Evolutionary conservation across 345 rosid genomes (phyloP).

Genomic region (Hibiscus mutabilis): DNA sequence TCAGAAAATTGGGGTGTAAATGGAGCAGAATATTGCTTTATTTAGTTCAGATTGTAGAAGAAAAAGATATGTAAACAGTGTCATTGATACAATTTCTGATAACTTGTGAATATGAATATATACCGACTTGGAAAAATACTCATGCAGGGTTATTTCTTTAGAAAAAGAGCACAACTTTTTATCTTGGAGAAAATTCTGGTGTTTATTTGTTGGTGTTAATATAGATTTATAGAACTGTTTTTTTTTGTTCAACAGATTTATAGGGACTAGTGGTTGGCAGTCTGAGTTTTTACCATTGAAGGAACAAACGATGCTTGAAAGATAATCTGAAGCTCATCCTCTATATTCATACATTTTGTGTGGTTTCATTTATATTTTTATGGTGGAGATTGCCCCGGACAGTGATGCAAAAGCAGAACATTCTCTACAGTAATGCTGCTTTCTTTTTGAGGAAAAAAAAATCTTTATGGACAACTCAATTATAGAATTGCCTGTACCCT

Average conservation of each 20-base stretch:
- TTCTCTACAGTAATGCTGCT: constrained; percentile 21
- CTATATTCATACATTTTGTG: background rate
- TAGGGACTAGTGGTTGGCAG: background rate
- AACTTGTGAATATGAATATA: no score
- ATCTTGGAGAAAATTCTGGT: background rate
- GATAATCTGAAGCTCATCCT: background rate
- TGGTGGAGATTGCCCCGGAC: constrained; percentile 8
- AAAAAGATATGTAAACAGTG: background rate
- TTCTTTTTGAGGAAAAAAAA: constrained; percentile 21
- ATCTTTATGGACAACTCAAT: constrained; percentile 14
- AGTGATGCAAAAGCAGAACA: constrained; percentile 33
- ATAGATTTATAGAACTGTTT: no score
- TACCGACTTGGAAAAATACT: no score
- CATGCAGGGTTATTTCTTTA: background rate
- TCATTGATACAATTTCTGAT: no score
- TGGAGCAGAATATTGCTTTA: background rate
- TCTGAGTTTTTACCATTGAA: background rate
- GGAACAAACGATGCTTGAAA: background rate
- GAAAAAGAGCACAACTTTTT: background rate
- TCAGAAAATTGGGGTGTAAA: background rate
- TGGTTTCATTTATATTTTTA: background rate
- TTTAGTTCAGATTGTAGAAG: background rate
- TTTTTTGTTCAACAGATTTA: no score
- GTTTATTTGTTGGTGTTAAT: background rate
- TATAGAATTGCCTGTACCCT: constrained; percentile 12